Base-by-base conservation (phyloP, 805 yeast species). In the Candida tibetensis region DNA sequence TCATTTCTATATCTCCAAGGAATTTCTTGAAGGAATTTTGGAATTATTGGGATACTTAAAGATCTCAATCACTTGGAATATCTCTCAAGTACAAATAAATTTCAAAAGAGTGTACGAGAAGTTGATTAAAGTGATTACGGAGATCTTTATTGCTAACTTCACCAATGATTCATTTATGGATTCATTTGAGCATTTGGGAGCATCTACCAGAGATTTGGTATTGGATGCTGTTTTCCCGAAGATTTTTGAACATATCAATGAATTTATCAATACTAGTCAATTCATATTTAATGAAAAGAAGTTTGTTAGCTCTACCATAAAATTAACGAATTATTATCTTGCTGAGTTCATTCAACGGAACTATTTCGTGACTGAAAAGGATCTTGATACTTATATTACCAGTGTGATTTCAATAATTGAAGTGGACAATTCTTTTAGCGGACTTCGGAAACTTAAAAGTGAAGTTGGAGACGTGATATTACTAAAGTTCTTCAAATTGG, bases 21-120 rank as follows among this genome's bases (percentile, higher is more conserved):
- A 53, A 9, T 69, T 69, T 60, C 40, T 69, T 3, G 73, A 68
- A 34, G 68, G 72, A 2, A 44, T 60, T 1, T 62, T 65, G 42
- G 73, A 67, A 36, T 44, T 66, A 6, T 41, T 66, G 14, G 71
- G 68, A 1, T 60, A 65, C 30, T 40, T 68, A 9, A 55, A 52
- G 31, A 38, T 64, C 7, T 47, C 60, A 4, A 32, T 55, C 5
- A 42, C 49, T 4, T 59, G 67, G 63, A 29, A 45, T n/a, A 39
- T 49, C 17, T 29, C 46, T 12, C 55, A 51, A 3, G 39, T 56
- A 10, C 22, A 32, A 10, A 23, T 35, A 17, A 37, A 42, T 38
- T 46, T 60, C 29, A 34, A 42, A 13, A 23, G 36, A 3, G 51
- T 58, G 18, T 52, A 49, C 21, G 58, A 62, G 3, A 57, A 56